phyloP scores from a whole-genome alignment of 352 stramenopile genomes.

The Globisporangium polare region DNA sequence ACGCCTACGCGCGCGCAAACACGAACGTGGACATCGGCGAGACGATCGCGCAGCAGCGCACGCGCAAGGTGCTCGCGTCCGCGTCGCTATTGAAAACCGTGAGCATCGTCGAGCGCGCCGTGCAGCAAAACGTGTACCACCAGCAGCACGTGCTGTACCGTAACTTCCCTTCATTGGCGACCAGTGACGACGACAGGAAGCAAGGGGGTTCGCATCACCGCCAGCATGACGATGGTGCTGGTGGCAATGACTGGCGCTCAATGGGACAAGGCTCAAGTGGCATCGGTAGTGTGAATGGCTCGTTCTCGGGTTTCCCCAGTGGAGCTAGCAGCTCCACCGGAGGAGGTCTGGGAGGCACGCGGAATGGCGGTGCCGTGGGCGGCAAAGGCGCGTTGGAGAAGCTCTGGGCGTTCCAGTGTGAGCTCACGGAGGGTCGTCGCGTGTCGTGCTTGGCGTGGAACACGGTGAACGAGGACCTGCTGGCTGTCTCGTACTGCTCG shows the following conservation, averaged over 20 bases:
- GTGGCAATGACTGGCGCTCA: slow-evolving; percentile 15
- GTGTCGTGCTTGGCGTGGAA: slow-evolving; percentile 87
- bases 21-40: slow-evolving; percentile 72
- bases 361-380: slow-evolving; percentile 2
- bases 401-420: slow-evolving; percentile 74
- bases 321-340: neutral
- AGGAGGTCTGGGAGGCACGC: neutral
- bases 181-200: neutral
- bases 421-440: slow-evolving; percentile 45
- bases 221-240: neutral
- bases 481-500: slow-evolving; percentile 86
- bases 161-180: slow-evolving; percentile 51
- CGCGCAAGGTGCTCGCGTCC: slow-evolving; percentile 55
- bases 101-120: slow-evolving; percentile 72
- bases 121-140: slow-evolving; percentile 90
- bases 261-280: neutral
- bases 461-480: slow-evolving; percentile 81
- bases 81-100: slow-evolving; percentile 54
- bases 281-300: slow-evolving; percentile 10
- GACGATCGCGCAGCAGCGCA: slow-evolving; percentile 68
- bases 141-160: slow-evolving; percentile 80
- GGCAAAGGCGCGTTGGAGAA: slow-evolving; percentile 42
- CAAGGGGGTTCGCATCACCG: neutral
- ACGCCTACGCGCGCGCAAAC: slow-evolving; percentile 62
- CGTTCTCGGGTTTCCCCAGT: slow-evolving; percentile 18